These are phyloP conservation scores for Hyphochytrium catenoides DNA, from an alignment of 352 stramenopile genomes.

Conservation along the genomic window DNA sequence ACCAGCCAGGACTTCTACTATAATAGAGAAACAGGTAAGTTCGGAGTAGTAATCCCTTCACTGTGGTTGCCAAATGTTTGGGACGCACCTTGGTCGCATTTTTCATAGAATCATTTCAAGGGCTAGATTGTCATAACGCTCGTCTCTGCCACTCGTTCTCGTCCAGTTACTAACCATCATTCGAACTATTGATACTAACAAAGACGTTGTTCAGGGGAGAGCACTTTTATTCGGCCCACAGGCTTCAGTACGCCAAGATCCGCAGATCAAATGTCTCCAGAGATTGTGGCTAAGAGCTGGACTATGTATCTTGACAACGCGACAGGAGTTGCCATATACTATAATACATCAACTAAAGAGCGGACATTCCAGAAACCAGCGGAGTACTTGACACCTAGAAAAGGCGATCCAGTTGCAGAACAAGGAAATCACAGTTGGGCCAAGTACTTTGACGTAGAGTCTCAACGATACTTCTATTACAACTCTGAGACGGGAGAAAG, in stretches of 20 bases:
- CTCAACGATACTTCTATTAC: slow-evolving; percentile 31
- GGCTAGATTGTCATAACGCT: not conserved
- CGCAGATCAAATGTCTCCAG: not conserved
- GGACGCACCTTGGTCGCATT: too few relatives aligned
- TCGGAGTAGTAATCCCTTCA: too few relatives aligned
- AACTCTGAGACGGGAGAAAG: slow-evolving; percentile 15
- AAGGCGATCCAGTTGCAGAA: slow-evolving; percentile 1
- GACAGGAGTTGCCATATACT: slow-evolving; percentile 38
- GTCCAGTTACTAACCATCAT: slow-evolving; percentile 2
- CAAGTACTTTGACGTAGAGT: slow-evolving; percentile 35
- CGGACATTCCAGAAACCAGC: slow-evolving; percentile 28
- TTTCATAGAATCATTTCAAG: too few relatives aligned
- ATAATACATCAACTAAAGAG: slow-evolving; percentile 36
- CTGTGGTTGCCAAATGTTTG: too few relatives aligned
- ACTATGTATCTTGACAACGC: slow-evolving; percentile 21
- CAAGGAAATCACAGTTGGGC: slow-evolving; percentile 14
- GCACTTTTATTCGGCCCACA: slow-evolving; percentile 2
- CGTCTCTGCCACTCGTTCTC: not conserved
- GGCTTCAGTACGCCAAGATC: slow-evolving; percentile 5
- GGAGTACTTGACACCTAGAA: slow-evolving; percentile 13
- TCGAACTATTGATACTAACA: slow-evolving; percentile 1
- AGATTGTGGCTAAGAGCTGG: slow-evolving; percentile 11
- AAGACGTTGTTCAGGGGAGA: slow-evolving; percentile 2
- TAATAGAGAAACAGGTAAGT: too few relatives aligned
- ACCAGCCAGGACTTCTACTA: too few relatives aligned